phyloP scores from a whole-genome alignment of 2,329 filamentous ascomycete genomes.

The Apiospora koreana region DNA sequence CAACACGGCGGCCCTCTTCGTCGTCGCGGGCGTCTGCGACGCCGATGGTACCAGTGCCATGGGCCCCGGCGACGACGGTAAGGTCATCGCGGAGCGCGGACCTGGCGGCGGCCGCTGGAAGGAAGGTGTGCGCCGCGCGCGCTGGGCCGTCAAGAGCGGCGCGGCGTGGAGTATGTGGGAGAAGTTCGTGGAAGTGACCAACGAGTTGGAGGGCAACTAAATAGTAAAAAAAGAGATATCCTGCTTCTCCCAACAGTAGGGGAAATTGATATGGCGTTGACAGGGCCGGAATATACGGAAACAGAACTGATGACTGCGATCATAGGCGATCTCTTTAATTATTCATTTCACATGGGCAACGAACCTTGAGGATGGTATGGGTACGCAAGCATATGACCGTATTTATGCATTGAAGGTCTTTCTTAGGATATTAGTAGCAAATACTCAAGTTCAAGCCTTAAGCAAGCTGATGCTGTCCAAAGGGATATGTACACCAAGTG shows the following conservation, averaged over 20 bases:
- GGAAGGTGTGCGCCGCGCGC: constrained; percentile 84
- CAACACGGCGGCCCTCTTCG: constrained; percentile 87
- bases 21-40: constrained; percentile 84
- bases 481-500: too few relatives aligned
- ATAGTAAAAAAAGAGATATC: neutral
- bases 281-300: neutral
- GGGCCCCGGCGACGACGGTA: constrained; percentile 77
- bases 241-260: neutral
- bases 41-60: constrained; percentile 77
- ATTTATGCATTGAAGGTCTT: neutral
- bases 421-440: too few relatives aligned
- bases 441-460: too few relatives aligned
- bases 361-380: neutral
- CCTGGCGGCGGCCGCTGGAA: constrained; percentile 92
- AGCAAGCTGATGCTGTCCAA: too few relatives aligned
- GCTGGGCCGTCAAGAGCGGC: constrained; percentile 85
- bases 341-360: neutral
- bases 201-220: constrained; percentile 34
- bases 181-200: constrained; percentile 81
- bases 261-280: neutral
- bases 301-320: neutral
- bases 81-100: constrained; percentile 78
- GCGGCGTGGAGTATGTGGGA: constrained; percentile 83
- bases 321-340: neutral
- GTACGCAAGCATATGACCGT: neutral